Evolutionary conservation across 805 yeast species (phyloP).

Genomic region (Naumovozyma baii): DNA sequence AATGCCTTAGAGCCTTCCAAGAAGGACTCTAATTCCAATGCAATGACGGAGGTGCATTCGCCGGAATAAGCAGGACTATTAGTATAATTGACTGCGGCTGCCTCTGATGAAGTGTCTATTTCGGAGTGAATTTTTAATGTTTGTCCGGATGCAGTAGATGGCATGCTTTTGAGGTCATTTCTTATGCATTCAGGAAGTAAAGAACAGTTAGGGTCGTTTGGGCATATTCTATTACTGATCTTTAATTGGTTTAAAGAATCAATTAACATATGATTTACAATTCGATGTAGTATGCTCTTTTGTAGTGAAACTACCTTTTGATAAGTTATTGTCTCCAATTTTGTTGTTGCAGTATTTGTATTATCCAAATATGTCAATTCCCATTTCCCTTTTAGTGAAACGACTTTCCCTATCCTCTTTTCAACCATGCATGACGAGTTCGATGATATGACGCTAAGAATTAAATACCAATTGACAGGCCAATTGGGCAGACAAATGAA

Average conservation of each 20-base stretch:
- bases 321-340: conserved; percentile 28
- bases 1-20: conserved; percentile 24
- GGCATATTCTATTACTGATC: conserved; percentile 23
- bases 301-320: conserved; percentile 26
- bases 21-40: conserved; percentile 25
- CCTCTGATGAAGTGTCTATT: neutral
- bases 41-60: conserved; percentile 19
- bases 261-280: conserved; percentile 29
- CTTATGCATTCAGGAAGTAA: conserved; percentile 20
- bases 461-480: conserved; percentile 31
- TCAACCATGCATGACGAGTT: conserved; percentile 26
- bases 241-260: conserved; percentile 29
- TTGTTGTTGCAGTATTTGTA: conserved; percentile 16
- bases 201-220: conserved; percentile 8
- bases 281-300: conserved; percentile 25
- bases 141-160: neutral
- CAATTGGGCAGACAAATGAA: conserved; percentile 28
- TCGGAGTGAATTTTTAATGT: neutral
- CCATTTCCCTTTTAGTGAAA: conserved; percentile 27
- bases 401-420: conserved; percentile 27
- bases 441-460: conserved; percentile 27
- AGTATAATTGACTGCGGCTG: neutral
- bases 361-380: conserved; percentile 25
- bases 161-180: conserved; percentile 1
- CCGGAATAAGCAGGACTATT: neutral